Evolutionary conservation across 768 basidiomycete genomes (phyloP).

Genomic region (Russula compacta): DNA sequence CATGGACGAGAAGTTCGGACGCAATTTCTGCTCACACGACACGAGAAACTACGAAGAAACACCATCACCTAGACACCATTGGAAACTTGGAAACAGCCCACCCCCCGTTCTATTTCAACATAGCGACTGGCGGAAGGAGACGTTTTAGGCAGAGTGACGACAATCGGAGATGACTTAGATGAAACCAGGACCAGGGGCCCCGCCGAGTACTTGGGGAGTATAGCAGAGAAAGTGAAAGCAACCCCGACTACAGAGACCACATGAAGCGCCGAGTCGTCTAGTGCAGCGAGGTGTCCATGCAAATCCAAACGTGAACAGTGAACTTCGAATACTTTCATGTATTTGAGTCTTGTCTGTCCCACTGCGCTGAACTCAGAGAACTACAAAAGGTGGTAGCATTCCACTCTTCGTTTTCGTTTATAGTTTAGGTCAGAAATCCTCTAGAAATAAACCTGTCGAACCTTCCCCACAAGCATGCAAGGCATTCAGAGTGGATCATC

Average conservation of each 20-base stretch:
- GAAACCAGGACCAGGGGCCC: constrained; percentile 53
- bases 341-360: constrained; percentile 40
- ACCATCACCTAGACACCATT: constrained; percentile 42
- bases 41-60: constrained; percentile 31
- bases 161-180: constrained; percentile 47
- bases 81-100: constrained; percentile 42
- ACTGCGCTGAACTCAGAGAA: constrained; percentile 40
- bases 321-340: constrained; percentile 24
- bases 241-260: constrained; percentile 32
- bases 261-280: constrained; percentile 43
- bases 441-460: constrained; percentile 26
- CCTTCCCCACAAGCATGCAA: constrained; percentile 30
- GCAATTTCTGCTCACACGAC: constrained; percentile 37
- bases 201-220: constrained; percentile 14
- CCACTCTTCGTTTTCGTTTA: constrained; percentile 44
- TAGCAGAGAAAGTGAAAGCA: background rate
- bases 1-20: constrained; percentile 41
- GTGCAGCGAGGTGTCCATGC: constrained; percentile 53
- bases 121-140: constrained; percentile 34
- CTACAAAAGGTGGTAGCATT: constrained; percentile 52
- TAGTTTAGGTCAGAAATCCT: constrained; percentile 57
- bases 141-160: constrained; percentile 45
- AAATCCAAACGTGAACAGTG: constrained; percentile 37
- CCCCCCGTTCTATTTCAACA: constrained; percentile 39
- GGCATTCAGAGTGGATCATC: constrained; percentile 42